Conservation (phyloP, 2,329 filamentous ascomycete species). For the Alternaria gaisen region DNA sequence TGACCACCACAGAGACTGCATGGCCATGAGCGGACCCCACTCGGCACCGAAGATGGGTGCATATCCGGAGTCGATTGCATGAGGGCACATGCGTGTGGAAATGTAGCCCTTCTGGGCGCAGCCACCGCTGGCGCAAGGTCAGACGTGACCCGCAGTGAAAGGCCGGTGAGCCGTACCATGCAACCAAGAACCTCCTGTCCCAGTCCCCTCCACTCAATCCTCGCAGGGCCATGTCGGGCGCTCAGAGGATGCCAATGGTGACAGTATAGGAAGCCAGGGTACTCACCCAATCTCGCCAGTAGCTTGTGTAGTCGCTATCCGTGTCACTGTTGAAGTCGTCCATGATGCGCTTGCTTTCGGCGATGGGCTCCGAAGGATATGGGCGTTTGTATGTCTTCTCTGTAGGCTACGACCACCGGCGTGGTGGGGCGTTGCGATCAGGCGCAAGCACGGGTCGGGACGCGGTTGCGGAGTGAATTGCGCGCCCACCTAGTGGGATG, state of each 20-base stretch:
- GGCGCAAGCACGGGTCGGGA: constrained; percentile 22
- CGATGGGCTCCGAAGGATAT: constrained; percentile 1
- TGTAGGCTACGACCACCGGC: constrained; percentile 19
- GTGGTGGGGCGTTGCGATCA: constrained; percentile 21
- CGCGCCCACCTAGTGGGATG: constrained; percentile 30
- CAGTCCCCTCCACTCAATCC: not conserved
- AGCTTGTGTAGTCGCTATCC: constrained; percentile 98
- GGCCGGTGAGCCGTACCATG: constrained; percentile 10
- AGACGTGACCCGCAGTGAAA: constrained; percentile 8
- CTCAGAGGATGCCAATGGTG: not conserved
- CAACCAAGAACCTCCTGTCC: constrained; percentile 6
- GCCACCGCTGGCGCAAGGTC: constrained; percentile 8
- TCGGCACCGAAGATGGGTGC: constrained; percentile 5
- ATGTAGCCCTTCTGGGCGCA: constrained; percentile 17
- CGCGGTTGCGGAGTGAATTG: constrained; percentile 34
- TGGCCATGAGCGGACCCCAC: constrained; percentile 12
- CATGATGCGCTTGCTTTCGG: constrained; percentile 64
- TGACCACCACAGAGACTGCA: constrained; percentile 13
- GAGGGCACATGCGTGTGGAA: constrained; percentile 11
- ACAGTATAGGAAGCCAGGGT: constrained; percentile 17
- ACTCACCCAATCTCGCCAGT: constrained; percentile 99
- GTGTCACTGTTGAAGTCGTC: constrained; percentile 98
- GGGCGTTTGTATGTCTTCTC: constrained; percentile 2
- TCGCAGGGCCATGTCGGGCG: constrained; percentile 6
- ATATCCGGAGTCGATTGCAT: constrained; percentile 4